Base-by-base conservation (phyloP, 2,329 filamentous ascomycete species). In the Alternaria gaisen region DNA sequence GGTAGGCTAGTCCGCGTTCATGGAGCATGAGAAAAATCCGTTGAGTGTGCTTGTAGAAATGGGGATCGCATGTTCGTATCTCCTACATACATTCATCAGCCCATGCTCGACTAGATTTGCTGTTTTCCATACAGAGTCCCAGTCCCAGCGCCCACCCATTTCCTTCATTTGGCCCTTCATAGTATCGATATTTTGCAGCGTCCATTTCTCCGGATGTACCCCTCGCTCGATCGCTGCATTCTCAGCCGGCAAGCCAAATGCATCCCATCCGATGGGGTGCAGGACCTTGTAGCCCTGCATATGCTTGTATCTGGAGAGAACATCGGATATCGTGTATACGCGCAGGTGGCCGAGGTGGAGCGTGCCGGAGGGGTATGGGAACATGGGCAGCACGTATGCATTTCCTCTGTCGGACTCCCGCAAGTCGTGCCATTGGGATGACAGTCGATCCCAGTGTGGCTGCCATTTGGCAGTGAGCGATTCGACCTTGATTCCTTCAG, bases 181-280 rank as follows among this genome's bases (percentile, higher is more conserved):
- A 71, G 87, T 89, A 40, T 83, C 83, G 69, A 97, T 96, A 73
- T 97, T 97, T 68, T 84, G 83, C 72, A 84, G 85, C 0, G 93
- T 97, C 93, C 93, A 97, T 8, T 83, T 83, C 8, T 86, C 90
- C 1, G 93, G 93, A 72, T 91, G 87, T 61, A 94, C 85, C 12
- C 92, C 91, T 63, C 90, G 84, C 79, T 96, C 92, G 58, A 96
- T 91, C 9, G 93, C 93, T 18, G 93, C 93, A 80, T 97, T 97
- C 79, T 97, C 93, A 43, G 93, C 93, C 11, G 93, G 93, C 57
- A 97, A 82, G 2, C 93, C 93, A 80, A 97, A 97, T 5, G 92
- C 91, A 82, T 97, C 93, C 93, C 93, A 97, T 11, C 93, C 93
- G 86, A 97, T 97, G n/a, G 93, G 92, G 65, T 97, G 87, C 54